Evolutionary conservation across 306 rosid genomes (phyloP).

Genomic region (Gillenia trifoliata): DNA sequence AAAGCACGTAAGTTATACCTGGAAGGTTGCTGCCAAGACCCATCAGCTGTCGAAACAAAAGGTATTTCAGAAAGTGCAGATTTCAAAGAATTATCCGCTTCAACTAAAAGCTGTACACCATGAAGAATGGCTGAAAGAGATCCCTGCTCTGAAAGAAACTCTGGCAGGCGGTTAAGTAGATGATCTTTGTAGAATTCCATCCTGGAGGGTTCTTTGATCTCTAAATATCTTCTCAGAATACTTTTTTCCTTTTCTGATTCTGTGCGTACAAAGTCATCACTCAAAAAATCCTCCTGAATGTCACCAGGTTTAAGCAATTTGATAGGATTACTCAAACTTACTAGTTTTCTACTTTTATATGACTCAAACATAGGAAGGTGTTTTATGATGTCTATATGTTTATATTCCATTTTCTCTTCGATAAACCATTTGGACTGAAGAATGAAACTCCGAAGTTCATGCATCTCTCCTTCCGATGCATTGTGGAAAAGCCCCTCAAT

Average conservation of each 20-base stretch:
- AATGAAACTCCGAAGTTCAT: constrained; percentile 86
- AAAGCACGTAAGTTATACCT: constrained; percentile 37
- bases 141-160: constrained; percentile 53
- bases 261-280: constrained; percentile 72
- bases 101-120: constrained; percentile 64
- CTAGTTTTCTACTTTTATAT: constrained; percentile 66
- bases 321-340: constrained; percentile 69
- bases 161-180: constrained; percentile 64
- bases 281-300: constrained; percentile 65
- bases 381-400: constrained; percentile 60
- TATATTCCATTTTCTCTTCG: constrained; percentile 62
- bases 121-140: constrained; percentile 59
- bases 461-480: constrained; percentile 89
- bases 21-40: constrained; percentile 88
- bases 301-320: constrained; percentile 87
- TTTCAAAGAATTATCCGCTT: constrained; percentile 62
- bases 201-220: constrained; percentile 65
- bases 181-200: constrained; percentile 80
- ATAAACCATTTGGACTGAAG: constrained; percentile 95
- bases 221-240: constrained; percentile 65
- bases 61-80: constrained; percentile 54
- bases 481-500: constrained; percentile 57
- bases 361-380: constrained; percentile 88
- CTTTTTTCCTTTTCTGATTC: constrained; percentile 77
- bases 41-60: constrained; percentile 86